Conservation (phyloP, 257 asterid genomes). For the Jasminum sambac region DNA sequence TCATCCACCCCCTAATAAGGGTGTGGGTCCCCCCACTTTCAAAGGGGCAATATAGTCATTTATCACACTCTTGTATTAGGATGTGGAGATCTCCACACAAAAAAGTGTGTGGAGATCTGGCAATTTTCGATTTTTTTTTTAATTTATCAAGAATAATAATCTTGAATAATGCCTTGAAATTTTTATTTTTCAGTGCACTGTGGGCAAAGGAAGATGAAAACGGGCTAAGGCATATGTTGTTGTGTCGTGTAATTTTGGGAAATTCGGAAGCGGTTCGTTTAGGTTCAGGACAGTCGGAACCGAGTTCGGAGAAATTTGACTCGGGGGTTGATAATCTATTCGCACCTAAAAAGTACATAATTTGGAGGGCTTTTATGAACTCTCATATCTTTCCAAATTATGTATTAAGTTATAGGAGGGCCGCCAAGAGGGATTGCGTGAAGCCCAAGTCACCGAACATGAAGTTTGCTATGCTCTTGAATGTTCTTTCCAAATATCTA, state of each 20-base stretch:
- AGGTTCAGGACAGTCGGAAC: constrained; percentile 42
- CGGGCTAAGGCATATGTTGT: constrained; percentile 46
- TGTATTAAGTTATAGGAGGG: constrained; percentile 35
- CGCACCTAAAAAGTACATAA: constrained; percentile 38
- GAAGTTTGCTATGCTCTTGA: constrained; percentile 32
- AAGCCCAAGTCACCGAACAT: constrained; percentile 24
- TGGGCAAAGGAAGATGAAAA: constrained; percentile 44
- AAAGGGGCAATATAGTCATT: too few relatives aligned
- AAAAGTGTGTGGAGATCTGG: too few relatives aligned
- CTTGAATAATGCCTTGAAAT: not conserved
- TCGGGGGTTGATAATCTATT: constrained; percentile 47
- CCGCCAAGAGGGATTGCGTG: constrained; percentile 2
- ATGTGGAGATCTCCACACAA: too few relatives aligned
- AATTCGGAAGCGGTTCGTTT: constrained; percentile 34
- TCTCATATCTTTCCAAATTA: constrained; percentile 47
- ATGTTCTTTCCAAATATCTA: constrained; percentile 35
- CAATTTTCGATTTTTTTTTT: too few relatives aligned
- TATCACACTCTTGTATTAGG: too few relatives aligned
- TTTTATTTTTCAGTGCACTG: constrained; percentile 28
- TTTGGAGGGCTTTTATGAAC: constrained; percentile 49
- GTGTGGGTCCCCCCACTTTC: too few relatives aligned
- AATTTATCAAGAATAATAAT: not conserved
- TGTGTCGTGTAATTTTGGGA: constrained; percentile 58
- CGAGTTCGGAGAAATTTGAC: constrained; percentile 42
- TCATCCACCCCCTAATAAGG: too few relatives aligned